Percentiles rank a stretch among this genome's conserved stretches.
phyloP scores from a whole-genome alignment of 1,139 yeast genomes.

The Geotrichum aggregatum region DNA sequence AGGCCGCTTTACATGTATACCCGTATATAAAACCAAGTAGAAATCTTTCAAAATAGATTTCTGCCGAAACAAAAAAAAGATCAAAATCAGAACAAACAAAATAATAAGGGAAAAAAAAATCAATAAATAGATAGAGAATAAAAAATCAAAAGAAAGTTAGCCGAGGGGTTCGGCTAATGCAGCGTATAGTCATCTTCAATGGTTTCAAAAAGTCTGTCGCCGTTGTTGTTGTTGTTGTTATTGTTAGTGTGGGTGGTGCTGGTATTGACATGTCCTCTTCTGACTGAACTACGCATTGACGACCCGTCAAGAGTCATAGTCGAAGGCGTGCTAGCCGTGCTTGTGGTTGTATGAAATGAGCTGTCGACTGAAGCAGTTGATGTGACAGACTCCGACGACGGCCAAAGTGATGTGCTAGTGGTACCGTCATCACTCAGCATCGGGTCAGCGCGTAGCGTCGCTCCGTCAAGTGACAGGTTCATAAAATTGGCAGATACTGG shows the following conservation, averaged over 20 bases:
- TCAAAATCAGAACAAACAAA: no score
- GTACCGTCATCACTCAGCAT: constrained; percentile 6
- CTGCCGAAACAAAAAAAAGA: no score
- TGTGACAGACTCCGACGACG: background rate
- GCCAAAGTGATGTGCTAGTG: constrained; percentile 2
- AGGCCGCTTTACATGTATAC: no score
- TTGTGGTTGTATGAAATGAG: background rate
- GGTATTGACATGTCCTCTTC: no score
- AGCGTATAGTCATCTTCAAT: constrained; percentile 16
- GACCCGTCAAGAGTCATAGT: background rate
- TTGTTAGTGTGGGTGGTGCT: no score
- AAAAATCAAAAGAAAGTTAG: no score
- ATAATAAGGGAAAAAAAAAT: no score
- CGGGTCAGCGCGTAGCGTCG: constrained; percentile 4
- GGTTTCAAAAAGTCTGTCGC: constrained; percentile 12
- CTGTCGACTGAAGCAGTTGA: background rate
- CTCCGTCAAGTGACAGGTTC: constrained; percentile 8
- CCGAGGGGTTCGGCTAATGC: constrained; percentile 3
- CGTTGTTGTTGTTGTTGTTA: no score
- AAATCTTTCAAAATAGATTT: no score
- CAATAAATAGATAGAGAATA: no score
- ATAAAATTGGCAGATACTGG: constrained; percentile 10
- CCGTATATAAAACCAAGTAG: no score
- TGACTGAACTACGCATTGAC: background rate
- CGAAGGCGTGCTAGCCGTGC: constrained; percentile 4